These are phyloP conservation scores for Boletus vinaceobasis DNA, from an alignment of 768 basidiomycete species.

Conservation along the genomic window DNA sequence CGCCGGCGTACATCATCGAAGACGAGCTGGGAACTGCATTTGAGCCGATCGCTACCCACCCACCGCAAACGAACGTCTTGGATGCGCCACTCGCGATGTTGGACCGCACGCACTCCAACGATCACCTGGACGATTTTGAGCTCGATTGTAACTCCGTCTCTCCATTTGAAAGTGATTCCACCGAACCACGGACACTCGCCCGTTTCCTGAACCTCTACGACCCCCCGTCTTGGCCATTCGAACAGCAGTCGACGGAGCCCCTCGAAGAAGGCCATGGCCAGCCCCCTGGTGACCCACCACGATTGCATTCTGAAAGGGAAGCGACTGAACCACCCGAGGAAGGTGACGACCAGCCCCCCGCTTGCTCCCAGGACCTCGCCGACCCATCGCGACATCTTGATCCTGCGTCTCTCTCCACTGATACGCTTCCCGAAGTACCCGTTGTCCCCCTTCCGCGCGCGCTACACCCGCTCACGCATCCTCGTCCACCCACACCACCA, in stretches of 20 bases:
- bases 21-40: neutral
- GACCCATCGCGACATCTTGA: neutral
- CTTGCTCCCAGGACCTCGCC: neutral
- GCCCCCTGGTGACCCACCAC: neutral
- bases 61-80: neutral
- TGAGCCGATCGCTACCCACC: neutral
- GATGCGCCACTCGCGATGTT: neutral
- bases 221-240: neutral
- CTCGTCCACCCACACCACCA: conserved; percentile 9
- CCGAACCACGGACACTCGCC: neutral
- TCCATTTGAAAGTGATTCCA: neutral
- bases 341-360: neutral
- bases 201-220: neutral
- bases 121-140: too few relatives aligned
- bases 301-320: neutral
- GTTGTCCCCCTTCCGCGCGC: neutral
- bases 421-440: neutral
- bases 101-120: neutral
- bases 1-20: neutral
- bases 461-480: neutral
- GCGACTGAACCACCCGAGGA: neutral
- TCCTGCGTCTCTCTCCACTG: neutral
- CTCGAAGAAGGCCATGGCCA: neutral
- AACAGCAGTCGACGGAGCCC: neutral
- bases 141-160: neutral